Percentiles rank a stretch among this genome's conserved stretches.
These are phyloP conservation scores for Scedosporium boydii DNA, from an alignment of 2,329 filamentous ascomycete genomes.

Conservation along the genomic window DNA sequence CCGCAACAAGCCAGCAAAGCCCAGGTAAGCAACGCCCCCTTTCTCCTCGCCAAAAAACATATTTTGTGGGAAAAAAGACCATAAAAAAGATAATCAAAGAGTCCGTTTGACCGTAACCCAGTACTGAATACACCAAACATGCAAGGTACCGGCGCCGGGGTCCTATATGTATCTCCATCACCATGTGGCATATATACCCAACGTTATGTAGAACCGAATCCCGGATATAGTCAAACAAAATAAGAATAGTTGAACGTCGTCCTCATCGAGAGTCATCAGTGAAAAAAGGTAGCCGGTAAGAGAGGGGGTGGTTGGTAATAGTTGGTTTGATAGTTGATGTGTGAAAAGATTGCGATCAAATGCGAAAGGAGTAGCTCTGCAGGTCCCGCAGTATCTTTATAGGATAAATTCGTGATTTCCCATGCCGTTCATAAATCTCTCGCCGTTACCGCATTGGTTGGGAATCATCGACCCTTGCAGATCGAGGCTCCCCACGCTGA, in stretches of 20 bases:
- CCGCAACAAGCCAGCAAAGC: neutral
- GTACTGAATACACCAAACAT: neutral
- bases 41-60: neutral
- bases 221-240: neutral
- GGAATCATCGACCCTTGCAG: slow-evolving; percentile 17
- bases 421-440: slow-evolving; percentile 8
- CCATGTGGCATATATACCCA: too few species aligned
- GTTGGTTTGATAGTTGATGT: neutral
- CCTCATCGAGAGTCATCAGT: neutral
- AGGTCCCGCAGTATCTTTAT: too few species aligned
- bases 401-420: slow-evolving; percentile 1
- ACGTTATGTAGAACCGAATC: neutral
- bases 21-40: neutral
- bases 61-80: neutral
- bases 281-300: neutral
- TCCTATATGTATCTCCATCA: too few species aligned
- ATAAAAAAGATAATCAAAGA: slow-evolving; percentile 2
- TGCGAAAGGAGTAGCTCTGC: neutral
- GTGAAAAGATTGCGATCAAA: neutral
- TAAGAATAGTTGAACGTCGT: neutral
- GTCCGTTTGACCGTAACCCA: neutral
- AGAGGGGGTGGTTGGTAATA: neutral
- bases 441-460: neutral
- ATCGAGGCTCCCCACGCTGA: slow-evolving; percentile 28
- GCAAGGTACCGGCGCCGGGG: neutral